Percentiles rank a stretch among this genome's conserved stretches.
Evolutionary conservation across 345 rosid genomes (phyloP).

Genomic region (Mercurialis annua): DNA sequence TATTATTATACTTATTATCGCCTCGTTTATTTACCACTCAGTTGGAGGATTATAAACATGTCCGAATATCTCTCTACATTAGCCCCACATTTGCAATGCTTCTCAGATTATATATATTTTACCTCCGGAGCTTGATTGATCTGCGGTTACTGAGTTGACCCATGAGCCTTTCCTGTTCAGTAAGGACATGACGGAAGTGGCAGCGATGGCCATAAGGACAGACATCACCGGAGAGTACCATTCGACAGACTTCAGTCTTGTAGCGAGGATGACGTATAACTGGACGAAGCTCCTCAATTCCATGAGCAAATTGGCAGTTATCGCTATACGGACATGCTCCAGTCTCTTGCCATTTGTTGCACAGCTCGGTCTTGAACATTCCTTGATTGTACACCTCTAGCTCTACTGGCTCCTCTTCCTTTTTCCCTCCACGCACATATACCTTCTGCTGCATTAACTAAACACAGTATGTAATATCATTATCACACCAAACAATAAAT

Average conservation of each 20-base stretch:
- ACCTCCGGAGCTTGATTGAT: conserved; percentile 16
- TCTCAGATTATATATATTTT: conserved; percentile 7
- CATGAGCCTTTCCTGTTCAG: conserved; percentile 53
- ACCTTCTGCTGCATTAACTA: conserved; percentile 33
- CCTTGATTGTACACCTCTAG: conserved; percentile 79
- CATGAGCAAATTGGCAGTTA: conserved; percentile 88
- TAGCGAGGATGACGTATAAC: conserved; percentile 88
- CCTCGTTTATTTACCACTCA: conserved; percentile 12
- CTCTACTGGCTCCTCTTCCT: conserved; percentile 50
- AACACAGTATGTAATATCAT: background rate
- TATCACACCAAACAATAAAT: background rate
- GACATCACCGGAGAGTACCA: conserved; percentile 58
- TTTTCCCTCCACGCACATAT: conserved; percentile 41
- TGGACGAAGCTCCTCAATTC: conserved; percentile 77
- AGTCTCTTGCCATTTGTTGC: conserved; percentile 97
- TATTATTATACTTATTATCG: background rate
- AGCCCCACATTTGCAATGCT: background rate
- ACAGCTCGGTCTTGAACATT: conserved; percentile 81
- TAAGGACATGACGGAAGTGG: conserved; percentile 90
- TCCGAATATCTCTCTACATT: conserved; percentile 15
- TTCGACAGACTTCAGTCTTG: conserved; percentile 79
- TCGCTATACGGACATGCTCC: conserved; percentile 78
- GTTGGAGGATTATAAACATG: conserved; percentile 12
- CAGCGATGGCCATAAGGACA: conserved; percentile 95
- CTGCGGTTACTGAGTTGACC: conserved; percentile 8